A percentile compares a stretch with the other conserved stretches of the same genome.
phyloP scores from a whole-genome alignment of 108 stramenopile species.

The Fistulifera solaris region DNA sequence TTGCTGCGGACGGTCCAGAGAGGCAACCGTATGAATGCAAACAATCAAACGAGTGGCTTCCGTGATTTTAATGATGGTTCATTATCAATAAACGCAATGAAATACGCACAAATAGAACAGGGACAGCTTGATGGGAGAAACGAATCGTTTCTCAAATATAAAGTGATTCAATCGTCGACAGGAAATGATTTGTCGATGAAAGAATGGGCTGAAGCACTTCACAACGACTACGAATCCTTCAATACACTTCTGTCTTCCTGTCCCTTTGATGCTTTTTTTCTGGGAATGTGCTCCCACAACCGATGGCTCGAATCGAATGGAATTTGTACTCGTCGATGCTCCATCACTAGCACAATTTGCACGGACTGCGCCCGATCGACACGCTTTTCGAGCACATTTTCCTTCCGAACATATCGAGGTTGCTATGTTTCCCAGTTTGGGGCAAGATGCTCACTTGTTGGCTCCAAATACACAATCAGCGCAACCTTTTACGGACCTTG shows the following conservation, averaged over 20 bases:
- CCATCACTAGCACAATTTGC: slow-evolving; percentile 36
- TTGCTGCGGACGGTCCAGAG: too few relatives aligned
- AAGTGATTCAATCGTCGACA: neutral
- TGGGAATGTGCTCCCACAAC: slow-evolving; percentile 24
- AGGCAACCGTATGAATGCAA: too few relatives aligned
- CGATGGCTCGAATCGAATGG: slow-evolving; percentile 19
- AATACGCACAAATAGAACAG: too few relatives aligned
- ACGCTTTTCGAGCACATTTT: slow-evolving; percentile 41
- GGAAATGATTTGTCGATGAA: neutral
- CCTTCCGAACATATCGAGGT: neutral
- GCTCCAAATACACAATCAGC: slow-evolving; percentile 25
- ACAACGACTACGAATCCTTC: slow-evolving; percentile 1
- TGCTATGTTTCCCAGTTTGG: slow-evolving; percentile 44
- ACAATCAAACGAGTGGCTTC: too few relatives aligned
- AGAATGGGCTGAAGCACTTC: neutral
- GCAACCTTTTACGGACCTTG: slow-evolving; percentile 29
- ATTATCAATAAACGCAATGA: too few relatives aligned
- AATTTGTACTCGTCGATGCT: slow-evolving; percentile 47
- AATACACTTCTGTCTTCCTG: slow-evolving; percentile 11
- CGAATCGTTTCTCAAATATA: slow-evolving; percentile 3
- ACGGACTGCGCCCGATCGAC: slow-evolving; percentile 21
- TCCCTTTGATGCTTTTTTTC: slow-evolving; percentile 18
- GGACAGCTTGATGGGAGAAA: too few relatives aligned
- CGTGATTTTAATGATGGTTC: too few relatives aligned
- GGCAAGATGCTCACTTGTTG: slow-evolving; percentile 35